phyloP scores from a whole-genome alignment of 148 eudicot species.

The Rheum nobile region DNA sequence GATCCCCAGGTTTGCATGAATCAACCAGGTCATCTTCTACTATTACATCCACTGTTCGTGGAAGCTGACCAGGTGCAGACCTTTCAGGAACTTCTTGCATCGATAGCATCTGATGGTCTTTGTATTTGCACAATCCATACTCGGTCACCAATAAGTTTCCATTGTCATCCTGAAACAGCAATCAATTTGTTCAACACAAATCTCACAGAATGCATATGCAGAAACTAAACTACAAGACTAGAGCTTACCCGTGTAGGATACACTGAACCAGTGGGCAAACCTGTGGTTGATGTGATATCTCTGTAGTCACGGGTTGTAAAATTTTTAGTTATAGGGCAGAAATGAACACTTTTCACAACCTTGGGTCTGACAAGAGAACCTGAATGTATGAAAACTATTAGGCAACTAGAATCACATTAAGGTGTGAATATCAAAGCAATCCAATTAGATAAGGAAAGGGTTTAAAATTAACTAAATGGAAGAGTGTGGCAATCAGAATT shows the following conservation, averaged over 20 bases:
- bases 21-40: conserved; percentile 97
- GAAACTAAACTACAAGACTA: background rate
- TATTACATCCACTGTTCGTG: conserved; percentile 83
- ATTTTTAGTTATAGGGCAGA: conserved; percentile 61
- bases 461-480: too few species aligned
- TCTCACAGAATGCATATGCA: background rate
- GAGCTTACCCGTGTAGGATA: conserved; percentile 87
- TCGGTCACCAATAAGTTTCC: conserved; percentile 92
- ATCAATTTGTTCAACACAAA: background rate
- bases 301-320: conserved; percentile 87
- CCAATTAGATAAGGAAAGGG: too few species aligned
- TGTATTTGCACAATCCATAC: conserved; percentile 92
- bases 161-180: conserved; percentile 64
- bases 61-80: conserved; percentile 98
- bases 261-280: conserved; percentile 97
- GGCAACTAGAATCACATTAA: background rate
- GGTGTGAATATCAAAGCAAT: background rate
- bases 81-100: conserved; percentile 99
- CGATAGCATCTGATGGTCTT: conserved; percentile 89
- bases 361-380: conserved; percentile 99
- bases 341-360: conserved; percentile 95
- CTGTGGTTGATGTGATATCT: conserved; percentile 83
- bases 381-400: conserved; percentile 11
- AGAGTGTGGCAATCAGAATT: too few species aligned
- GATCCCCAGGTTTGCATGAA: conserved; percentile 98